Evolutionary conservation across 176 grass and related monocot species (phyloP).

Genomic region (Alloteropsis semialata): DNA sequence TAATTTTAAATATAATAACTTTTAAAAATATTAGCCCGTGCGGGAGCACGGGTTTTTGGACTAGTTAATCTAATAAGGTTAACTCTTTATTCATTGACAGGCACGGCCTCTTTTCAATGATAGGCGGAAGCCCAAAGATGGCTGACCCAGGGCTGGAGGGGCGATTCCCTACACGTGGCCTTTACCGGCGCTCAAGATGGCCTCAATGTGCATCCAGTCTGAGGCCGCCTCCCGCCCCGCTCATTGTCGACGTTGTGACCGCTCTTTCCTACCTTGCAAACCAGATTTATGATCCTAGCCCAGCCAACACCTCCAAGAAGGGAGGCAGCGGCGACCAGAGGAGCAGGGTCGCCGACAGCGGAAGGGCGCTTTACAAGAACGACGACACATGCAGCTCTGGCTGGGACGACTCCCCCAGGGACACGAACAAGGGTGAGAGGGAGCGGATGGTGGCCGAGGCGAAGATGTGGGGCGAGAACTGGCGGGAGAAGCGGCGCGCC

Average conservation of each 20-base stretch:
- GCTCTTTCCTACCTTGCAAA: constrained; percentile 74
- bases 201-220: constrained; percentile 93
- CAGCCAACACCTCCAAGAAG: constrained; percentile 30
- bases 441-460: constrained; percentile 92
- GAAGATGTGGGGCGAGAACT: constrained; percentile 91
- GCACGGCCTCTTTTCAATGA: constrained; percentile 83
- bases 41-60: too few species aligned
- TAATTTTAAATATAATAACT: too few species aligned
- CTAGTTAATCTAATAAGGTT: not conserved
- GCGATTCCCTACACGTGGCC: constrained; percentile 65
- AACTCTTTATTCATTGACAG: constrained; percentile 32
- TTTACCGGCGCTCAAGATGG: constrained; percentile 77
- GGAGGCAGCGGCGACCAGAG: constrained; percentile 17
- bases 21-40: too few species aligned
- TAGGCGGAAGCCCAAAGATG: constrained; percentile 67
- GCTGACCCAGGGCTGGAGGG: constrained; percentile 70
- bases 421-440: constrained; percentile 62
- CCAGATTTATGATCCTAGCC: constrained; percentile 51
- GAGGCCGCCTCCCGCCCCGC: constrained; percentile 64
- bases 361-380: constrained; percentile 28
- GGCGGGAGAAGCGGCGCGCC: constrained; percentile 68
- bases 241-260: constrained; percentile 77
- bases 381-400: constrained; percentile 30
- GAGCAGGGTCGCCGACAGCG: constrained; percentile 27
- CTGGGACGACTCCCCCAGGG: constrained; percentile 46